Evolutionary conservation across 176 grass and related monocot species (phyloP), one percentile per base, ranked within the genome.

Genomic region (Raddia guianensis): DNA sequence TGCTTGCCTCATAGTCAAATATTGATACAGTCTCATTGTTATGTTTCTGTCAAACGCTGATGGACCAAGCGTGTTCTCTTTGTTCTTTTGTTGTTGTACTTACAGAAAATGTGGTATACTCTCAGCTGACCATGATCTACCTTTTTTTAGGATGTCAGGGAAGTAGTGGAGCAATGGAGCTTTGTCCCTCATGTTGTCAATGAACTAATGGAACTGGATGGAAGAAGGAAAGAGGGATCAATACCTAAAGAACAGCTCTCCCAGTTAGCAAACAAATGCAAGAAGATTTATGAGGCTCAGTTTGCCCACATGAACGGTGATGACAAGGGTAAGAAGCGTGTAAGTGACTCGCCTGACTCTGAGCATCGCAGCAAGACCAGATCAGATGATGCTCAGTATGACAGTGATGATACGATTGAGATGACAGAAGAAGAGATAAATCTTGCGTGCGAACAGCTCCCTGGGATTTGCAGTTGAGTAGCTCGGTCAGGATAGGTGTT

Each of bases 371-470:
- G 35, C 4, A 82, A 84, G 63, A 49, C 67, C 8, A 63, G 14
- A 48, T 20, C 63, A 3, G 73, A 79, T 51, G 88, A 86, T 59
- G 74, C 47, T n/a, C 70, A 87, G 50, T 93, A 85, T 57, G 90
- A 98, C 62, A 98, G 95, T 11, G 95, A 98, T 70, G 74, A 65
- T 2, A 98, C 92, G 6, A 93, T 98, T 35, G 92, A 93, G 35
- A 98, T 98, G 95, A 91, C 90, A 6, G 90, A 98, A 68, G 95
- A 98, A 86, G 95, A 98, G 79, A 95, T 98, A 16, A 81, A 93
- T 48, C 61, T 84, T 44, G 95, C 92, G 3, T 98, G 84, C 80
- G 79, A 37, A 73, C 79, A 86, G 13, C 66, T 98, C 65, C 79
- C 90, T 12, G 83, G 66, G 49, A 16, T 72, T 5, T 81, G 59